Evolutionary conservation across 2,329 filamentous ascomycete species (phyloP).

Genomic region (Pseudodiploospora longispora): DNA sequence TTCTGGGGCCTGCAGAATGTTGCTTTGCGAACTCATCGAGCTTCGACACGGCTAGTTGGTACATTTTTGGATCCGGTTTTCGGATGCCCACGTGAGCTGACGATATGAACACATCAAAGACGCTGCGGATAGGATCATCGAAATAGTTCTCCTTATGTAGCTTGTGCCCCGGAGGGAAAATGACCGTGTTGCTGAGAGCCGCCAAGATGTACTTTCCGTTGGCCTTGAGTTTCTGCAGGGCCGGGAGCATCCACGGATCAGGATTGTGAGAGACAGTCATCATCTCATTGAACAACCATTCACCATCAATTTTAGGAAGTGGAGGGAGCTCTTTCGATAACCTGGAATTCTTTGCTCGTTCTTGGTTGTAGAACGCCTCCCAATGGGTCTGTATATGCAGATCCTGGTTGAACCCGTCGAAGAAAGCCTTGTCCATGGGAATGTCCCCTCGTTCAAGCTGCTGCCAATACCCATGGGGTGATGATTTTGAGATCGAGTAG

Average conservation of each 20-base stretch:
- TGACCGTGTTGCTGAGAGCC: conserved; percentile 83
- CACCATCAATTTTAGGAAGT: conserved; percentile 65
- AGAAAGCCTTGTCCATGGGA: conserved; percentile 66
- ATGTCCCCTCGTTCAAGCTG: conserved; percentile 79
- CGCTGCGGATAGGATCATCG: conserved; percentile 48
- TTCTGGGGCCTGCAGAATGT: conserved; percentile 34
- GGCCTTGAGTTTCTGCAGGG: conserved; percentile 58
- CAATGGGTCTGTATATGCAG: conserved; percentile 60
- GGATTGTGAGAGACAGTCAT: conserved; percentile 63
- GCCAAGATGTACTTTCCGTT: conserved; percentile 64
- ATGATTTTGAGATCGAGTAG: conserved; percentile 71
- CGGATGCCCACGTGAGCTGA: conserved; percentile 80
- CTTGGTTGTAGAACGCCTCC: conserved; percentile 51
- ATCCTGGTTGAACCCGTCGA: conserved; percentile 65
- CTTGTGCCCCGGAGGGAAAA: conserved; percentile 68
- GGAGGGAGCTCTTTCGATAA: conserved; percentile 43
- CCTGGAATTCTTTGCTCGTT: conserved; percentile 32
- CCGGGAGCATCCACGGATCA: conserved; percentile 85
- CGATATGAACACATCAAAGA: conserved; percentile 84
- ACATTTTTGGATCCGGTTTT: conserved; percentile 81
- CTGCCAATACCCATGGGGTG: conserved; percentile 80
- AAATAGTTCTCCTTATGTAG: conserved; percentile 47
- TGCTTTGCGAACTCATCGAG: conserved; percentile 55
- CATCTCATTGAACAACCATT: conserved; percentile 84
- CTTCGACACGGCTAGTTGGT: conserved; percentile 60